These are phyloP conservation scores for Suaeda aralocaspica DNA, from an alignment of 148 eudicot species.

Conservation along the genomic window DNA sequence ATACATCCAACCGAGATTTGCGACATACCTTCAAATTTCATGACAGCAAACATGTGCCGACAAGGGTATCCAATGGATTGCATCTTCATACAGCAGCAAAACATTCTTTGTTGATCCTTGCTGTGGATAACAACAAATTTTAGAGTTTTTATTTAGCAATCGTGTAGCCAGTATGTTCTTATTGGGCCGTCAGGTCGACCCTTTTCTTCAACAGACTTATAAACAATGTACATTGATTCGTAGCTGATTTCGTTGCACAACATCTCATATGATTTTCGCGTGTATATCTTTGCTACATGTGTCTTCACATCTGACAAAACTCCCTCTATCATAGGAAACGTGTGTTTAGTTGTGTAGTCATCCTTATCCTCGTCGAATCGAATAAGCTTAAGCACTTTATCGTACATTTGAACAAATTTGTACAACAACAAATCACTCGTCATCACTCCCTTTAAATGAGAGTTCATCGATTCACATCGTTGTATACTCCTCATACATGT, in stretches of 20 bases:
- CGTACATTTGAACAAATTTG: neutral
- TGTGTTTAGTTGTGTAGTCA: neutral
- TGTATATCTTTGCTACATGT: neutral
- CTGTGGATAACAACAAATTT: no score
- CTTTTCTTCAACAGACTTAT: neutral
- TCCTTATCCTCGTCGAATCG: neutral
- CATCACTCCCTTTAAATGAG: neutral
- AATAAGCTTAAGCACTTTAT: neutral
- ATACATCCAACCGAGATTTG: no score
- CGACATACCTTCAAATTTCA: no score
- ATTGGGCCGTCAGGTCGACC: neutral
- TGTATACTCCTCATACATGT: neutral
- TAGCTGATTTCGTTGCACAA: neutral
- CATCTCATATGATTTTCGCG: neutral
- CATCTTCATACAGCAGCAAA: no score
- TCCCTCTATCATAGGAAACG: neutral
- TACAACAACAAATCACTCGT: neutral
- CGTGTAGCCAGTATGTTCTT: no score
- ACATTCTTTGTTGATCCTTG: no score
- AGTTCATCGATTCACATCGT: no score
- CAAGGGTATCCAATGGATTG: no score
- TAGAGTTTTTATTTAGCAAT: no score
- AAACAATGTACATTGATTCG: neutral
- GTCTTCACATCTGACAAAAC: neutral
- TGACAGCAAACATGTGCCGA: no score